These are phyloP conservation scores for Pyrenochaeta sp. DNA, from an alignment of 2,329 filamentous ascomycete genomes.

Conservation along the genomic window DNA sequence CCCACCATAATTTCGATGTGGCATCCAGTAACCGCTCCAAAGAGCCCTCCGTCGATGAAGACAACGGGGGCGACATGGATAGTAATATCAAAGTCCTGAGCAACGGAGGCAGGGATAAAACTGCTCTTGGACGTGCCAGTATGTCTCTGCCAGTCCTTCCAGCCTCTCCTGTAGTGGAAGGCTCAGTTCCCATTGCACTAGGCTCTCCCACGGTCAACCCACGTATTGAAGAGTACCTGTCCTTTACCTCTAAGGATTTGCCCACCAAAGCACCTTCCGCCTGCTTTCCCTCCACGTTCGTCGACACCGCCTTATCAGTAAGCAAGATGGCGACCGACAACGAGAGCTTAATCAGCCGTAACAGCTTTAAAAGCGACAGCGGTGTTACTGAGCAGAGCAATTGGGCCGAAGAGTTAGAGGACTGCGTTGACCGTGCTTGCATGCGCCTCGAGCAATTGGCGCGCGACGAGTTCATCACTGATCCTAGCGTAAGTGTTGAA, in stretches of 20 bases:
- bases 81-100: conserved; percentile 27
- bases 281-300: conserved; percentile 22
- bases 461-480: conserved; percentile 31
- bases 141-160: conserved; percentile 15
- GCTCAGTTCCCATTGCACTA: conserved; percentile 35
- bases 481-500: conserved; percentile 26
- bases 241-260: conserved; percentile 37
- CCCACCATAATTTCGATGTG: conserved; percentile 20
- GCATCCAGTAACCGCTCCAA: conserved; percentile 29
- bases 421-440: conserved; percentile 29
- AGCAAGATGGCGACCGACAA: conserved; percentile 15
- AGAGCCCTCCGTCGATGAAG: conserved; percentile 22
- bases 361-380: conserved; percentile 27
- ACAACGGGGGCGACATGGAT: conserved; percentile 26
- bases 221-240: conserved; percentile 38
- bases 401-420: conserved; percentile 45
- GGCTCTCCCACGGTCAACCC: conserved; percentile 38
- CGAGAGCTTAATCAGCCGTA: conserved; percentile 10
- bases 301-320: conserved; percentile 14
- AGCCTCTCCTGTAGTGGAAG: conserved; percentile 6
- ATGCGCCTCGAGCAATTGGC: conserved; percentile 44
- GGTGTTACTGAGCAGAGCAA: conserved; percentile 45
- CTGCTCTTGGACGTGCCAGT: conserved; percentile 13
- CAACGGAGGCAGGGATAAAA: conserved; percentile 19
- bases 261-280: conserved; percentile 26